Percentiles rank a stretch among this genome's conserved stretches.
Conservation (phyloP, 2,329 filamentous ascomycete genomes). For the Nothophoma quercina region DNA sequence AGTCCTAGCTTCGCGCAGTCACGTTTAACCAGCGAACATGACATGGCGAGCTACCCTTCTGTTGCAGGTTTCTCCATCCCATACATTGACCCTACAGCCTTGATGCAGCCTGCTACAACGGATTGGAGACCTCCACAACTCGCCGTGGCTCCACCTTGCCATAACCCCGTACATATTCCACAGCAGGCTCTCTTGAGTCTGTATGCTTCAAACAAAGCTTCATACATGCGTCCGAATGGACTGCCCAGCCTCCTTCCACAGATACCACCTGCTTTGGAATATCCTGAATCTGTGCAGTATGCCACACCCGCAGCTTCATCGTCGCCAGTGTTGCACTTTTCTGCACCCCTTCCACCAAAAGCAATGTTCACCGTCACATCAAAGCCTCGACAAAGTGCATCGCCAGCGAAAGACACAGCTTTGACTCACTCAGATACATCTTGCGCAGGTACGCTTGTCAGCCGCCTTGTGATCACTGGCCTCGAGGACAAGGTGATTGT, state of each 20-base stretch:
- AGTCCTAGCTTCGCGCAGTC: neutral
- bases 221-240: neutral
- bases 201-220: neutral
- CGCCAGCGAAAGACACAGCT: conserved; percentile 4
- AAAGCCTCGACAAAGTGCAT: conserved; percentile 18
- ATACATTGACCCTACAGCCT: neutral
- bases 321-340: neutral
- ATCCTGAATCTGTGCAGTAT: neutral
- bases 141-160: neutral
- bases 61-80: neutral
- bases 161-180: neutral
- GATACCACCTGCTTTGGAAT: neutral
- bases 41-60: neutral
- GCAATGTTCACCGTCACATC: conserved; percentile 30
- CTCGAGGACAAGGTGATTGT: conserved; percentile 22
- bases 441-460: conserved; percentile 11
- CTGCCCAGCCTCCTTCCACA: neutral
- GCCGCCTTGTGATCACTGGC: conserved; percentile 29
- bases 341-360: conserved; percentile 21
- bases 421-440: neutral
- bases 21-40: neutral
- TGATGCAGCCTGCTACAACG: neutral
- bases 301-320: neutral
- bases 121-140: neutral
- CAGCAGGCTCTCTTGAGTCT: neutral